Conservation (phyloP, 2,329 filamentous ascomycete species). For the Talaromyces marneffei region DNA sequence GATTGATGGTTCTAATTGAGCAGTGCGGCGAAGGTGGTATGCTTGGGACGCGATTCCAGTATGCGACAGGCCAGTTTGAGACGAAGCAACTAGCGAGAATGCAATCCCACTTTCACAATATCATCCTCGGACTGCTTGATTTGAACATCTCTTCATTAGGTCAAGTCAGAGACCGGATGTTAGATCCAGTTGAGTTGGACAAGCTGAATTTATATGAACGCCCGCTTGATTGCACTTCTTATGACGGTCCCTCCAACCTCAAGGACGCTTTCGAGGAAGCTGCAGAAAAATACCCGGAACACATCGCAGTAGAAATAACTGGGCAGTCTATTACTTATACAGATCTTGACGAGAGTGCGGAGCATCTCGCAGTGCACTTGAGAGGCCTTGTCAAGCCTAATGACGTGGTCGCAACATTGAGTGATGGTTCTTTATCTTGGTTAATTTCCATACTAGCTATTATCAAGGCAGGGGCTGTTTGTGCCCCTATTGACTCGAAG, state of each 20-base stretch:
- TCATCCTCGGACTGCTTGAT: neutral
- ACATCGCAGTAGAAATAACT: neutral
- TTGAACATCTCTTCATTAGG: neutral
- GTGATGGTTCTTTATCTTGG: neutral
- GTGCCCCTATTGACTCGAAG: neutral
- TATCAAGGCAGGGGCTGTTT: neutral
- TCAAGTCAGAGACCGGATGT: neutral
- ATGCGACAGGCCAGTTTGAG: too few relatives aligned
- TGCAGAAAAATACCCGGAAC: neutral
- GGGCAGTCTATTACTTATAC: neutral
- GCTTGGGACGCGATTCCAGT: too few relatives aligned
- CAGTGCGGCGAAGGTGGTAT: too few relatives aligned
- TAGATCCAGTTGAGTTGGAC: neutral
- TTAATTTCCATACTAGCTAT: neutral
- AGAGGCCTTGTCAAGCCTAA: neutral
- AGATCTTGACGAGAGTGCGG: neutral
- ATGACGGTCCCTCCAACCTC: neutral
- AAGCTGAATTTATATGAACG: neutral
- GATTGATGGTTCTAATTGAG: neutral
- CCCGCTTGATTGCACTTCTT: neutral
- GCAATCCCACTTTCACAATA: neutral
- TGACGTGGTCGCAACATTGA: neutral
- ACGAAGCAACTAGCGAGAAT: neutral
- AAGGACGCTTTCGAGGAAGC: neutral
- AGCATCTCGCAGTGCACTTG: neutral